phyloP scores from a whole-genome alignment of 1,284 basidiomycete species.

The Earliella scabrosa region DNA sequence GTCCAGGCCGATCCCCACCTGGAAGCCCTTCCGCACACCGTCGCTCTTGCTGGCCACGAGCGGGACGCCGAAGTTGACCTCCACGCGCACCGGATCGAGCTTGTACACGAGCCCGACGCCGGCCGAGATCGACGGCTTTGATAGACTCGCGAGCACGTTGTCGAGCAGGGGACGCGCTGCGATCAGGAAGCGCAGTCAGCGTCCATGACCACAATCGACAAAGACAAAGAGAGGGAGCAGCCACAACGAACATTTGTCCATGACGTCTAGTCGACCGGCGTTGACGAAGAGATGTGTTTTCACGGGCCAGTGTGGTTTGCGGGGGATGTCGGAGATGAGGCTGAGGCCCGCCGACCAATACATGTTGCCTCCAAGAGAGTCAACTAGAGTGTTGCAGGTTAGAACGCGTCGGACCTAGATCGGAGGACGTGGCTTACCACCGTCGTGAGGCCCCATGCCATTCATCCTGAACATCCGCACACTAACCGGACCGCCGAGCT shows the following conservation, averaged over 20 bases:
- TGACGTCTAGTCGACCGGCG: constrained; percentile 78
- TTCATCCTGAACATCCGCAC: constrained; percentile 88
- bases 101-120: constrained; percentile 93
- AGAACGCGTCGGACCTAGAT: neutral
- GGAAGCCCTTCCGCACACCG: constrained; percentile 79
- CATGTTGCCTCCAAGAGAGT: constrained; percentile 90
- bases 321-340: constrained; percentile 80
- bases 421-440: constrained; percentile 49
- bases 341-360: constrained; percentile 87
- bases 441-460: constrained; percentile 84
- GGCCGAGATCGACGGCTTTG: constrained; percentile 72
- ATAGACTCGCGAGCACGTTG: constrained; percentile 42
- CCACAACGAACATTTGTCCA: constrained; percentile 56
- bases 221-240: neutral
- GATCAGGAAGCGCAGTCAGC: constrained; percentile 1
- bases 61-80: constrained; percentile 93
- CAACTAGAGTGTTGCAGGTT: constrained; percentile 41
- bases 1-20: constrained; percentile 92
- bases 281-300: constrained; percentile 89
- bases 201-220: constrained; percentile 14
- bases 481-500: constrained; percentile 92
- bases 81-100: constrained; percentile 84
- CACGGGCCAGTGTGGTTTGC: constrained; percentile 85
- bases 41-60: constrained; percentile 82
- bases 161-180: constrained; percentile 45